phyloP scores from a whole-genome alignment of 805 yeast genomes.

The Teunomyces kruisii region DNA sequence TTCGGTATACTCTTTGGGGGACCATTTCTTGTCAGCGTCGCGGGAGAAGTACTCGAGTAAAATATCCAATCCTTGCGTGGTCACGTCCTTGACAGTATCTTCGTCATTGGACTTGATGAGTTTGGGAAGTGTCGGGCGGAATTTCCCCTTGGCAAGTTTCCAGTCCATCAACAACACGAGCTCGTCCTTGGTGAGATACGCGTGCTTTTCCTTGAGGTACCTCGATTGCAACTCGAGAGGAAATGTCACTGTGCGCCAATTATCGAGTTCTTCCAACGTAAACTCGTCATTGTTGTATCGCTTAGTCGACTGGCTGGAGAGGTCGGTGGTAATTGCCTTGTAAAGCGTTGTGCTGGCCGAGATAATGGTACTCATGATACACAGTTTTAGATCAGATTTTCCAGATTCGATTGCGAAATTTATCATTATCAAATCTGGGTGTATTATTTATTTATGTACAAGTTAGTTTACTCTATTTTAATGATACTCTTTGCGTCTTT shows the following conservation, averaged over 20 bases:
- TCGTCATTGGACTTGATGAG: slow-evolving; percentile 38
- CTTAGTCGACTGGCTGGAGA: slow-evolving; percentile 26
- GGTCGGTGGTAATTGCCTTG: slow-evolving; percentile 22
- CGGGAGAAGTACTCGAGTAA: slow-evolving; percentile 8
- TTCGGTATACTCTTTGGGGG: slow-evolving; percentile 14
- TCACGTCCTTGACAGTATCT: slow-evolving; percentile 24
- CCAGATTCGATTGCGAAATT: background rate
- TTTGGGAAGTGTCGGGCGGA: slow-evolving; percentile 44
- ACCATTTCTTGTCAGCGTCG: slow-evolving; percentile 9
- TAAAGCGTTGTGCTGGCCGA: slow-evolving; percentile 25
- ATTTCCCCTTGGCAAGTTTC: slow-evolving; percentile 45
- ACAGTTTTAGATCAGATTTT: background rate
- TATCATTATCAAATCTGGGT: too few species aligned
- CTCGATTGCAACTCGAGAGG: slow-evolving; percentile 28
- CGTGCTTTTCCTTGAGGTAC: slow-evolving; percentile 14
- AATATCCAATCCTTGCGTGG: slow-evolving; percentile 26
- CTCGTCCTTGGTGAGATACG: slow-evolving; percentile 40
- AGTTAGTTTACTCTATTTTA: slow-evolving; percentile 3
- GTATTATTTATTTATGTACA: too few species aligned
- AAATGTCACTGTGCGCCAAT: slow-evolving; percentile 33
- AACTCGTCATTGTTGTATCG: slow-evolving; percentile 22
- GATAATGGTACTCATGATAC: background rate
- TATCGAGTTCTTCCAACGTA: slow-evolving; percentile 35
- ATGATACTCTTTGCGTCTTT: slow-evolving; percentile 8
- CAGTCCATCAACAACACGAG: slow-evolving; percentile 46